Percentiles rank a stretch among this genome's conserved stretches.
Evolutionary conservation across 305 asterid species (phyloP).

Genomic region (Salvia sclarea): DNA sequence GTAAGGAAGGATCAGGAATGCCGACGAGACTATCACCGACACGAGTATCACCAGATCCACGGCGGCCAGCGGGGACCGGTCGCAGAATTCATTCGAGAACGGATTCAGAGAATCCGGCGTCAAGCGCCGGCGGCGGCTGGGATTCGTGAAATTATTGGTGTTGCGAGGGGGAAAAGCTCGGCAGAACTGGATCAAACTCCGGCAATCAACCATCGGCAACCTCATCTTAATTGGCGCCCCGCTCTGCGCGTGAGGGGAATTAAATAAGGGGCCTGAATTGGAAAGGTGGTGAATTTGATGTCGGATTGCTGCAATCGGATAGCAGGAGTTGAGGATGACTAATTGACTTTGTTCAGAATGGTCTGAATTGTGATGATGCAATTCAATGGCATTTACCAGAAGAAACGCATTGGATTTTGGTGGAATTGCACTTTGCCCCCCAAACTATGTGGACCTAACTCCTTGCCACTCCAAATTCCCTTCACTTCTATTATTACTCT

Average conservation of each 20-base stretch:
- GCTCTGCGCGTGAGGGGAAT: not conserved
- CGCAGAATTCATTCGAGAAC: conserved; percentile 36
- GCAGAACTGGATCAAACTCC: conserved; percentile 61
- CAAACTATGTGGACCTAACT: not conserved
- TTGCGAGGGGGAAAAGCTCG: conserved; percentile 48
- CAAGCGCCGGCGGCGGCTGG: conserved; percentile 34
- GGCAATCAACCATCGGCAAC: conserved; percentile 62
- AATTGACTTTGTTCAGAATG: conserved; percentile 32
- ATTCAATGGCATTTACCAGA: not conserved
- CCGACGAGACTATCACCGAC: conserved; percentile 40
- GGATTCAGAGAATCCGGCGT: conserved; percentile 40
- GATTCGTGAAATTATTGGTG: conserved; percentile 26
- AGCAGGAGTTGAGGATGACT: conserved; percentile 20
- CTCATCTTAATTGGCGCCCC: conserved; percentile 28
- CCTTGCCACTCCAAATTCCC: not conserved
- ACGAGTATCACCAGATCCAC: conserved; percentile 49
- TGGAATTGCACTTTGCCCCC: not conserved
- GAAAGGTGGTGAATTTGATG: not conserved
- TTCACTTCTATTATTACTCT: not conserved
- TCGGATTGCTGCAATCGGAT: conserved; percentile 20
- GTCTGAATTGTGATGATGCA: not conserved
- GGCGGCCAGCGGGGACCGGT: conserved; percentile 51
- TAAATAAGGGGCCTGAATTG: not conserved
- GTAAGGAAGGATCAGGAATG: conserved; percentile 46
- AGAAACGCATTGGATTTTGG: conserved; percentile 1